Conservation (phyloP, 306 rosid genomes). For the Medicago arabica region DNA sequence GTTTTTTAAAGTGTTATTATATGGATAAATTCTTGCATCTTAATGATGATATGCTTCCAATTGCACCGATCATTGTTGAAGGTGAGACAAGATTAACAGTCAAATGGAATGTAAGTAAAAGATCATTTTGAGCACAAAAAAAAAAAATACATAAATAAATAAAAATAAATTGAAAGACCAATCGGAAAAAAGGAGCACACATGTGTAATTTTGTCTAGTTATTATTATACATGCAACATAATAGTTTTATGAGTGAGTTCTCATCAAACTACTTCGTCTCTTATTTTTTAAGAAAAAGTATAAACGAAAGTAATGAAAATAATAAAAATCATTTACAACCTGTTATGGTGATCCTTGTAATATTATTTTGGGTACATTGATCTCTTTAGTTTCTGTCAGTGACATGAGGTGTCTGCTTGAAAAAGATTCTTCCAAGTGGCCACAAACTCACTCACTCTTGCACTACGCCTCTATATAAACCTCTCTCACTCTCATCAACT, state of each 20-base stretch:
- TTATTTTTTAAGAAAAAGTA: background rate
- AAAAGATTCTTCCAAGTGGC: conserved; percentile 60
- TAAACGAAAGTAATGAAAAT: conserved; percentile 27
- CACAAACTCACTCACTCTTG: conserved; percentile 2
- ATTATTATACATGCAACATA: background rate
- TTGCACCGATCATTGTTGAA: no score
- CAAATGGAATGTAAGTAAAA: no score
- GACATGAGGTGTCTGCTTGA: conserved; percentile 66
- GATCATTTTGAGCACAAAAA: no score
- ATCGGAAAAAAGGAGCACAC: no score
- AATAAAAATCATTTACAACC: conserved; percentile 55
- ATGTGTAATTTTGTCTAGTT: background rate
- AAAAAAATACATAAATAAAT: no score
- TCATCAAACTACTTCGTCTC: background rate
- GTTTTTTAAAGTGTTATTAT: no score
- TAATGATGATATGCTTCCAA: no score
- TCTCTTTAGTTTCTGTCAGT: conserved; percentile 56
- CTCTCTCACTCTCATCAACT: conserved; percentile 54
- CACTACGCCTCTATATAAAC: conserved; percentile 55
- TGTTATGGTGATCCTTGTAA: conserved; percentile 46
- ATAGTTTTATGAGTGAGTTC: background rate
- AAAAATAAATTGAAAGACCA: no score
- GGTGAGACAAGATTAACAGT: no score
- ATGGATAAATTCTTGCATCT: no score
- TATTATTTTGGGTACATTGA: conserved; percentile 19